These are phyloP conservation scores for Acacia melanoxylon DNA, from an alignment of 306 rosid genomes.

Conservation along the genomic window DNA sequence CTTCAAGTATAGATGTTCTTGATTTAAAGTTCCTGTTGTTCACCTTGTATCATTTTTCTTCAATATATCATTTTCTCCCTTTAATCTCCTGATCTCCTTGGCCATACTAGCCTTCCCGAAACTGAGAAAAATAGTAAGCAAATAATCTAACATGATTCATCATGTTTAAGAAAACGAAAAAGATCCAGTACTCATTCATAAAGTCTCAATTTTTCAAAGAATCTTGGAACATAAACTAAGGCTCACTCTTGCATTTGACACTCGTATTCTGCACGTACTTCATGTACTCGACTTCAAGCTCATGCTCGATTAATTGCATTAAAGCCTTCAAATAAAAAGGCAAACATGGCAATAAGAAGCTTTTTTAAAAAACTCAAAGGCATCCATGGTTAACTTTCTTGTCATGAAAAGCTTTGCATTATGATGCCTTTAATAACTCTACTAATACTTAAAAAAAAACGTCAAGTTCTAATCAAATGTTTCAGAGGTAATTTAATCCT, in stretches of 20 bases:
- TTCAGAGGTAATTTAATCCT: background rate
- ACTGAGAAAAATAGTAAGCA: background rate
- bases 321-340: constrained; percentile 59
- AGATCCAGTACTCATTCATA: background rate
- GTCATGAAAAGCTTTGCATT: background rate
- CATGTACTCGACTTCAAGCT: constrained; percentile 93
- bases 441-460: too few species aligned
- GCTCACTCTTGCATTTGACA: constrained; percentile 93
- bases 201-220: constrained; percentile 4
- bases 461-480: too few species aligned
- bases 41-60: constrained; percentile 40
- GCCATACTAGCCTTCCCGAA: constrained; percentile 47
- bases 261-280: constrained; percentile 86
- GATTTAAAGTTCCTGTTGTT: too few species aligned
- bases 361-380: background rate
- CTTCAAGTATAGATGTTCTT: too few species aligned
- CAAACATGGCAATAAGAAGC: constrained; percentile 18
- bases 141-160: too few species aligned
- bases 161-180: too few species aligned
- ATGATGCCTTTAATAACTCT: background rate
- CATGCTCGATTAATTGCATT: constrained; percentile 87
- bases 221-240: constrained; percentile 18
- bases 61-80: constrained; percentile 43
- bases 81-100: constrained; percentile 45
- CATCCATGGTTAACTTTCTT: background rate